Percentiles rank a stretch among this genome's conserved stretches.
These are phyloP conservation scores for Calonectria pseudoreteaudii DNA, from an alignment of 2,329 filamentous ascomycete genomes.

Conservation along the genomic window DNA sequence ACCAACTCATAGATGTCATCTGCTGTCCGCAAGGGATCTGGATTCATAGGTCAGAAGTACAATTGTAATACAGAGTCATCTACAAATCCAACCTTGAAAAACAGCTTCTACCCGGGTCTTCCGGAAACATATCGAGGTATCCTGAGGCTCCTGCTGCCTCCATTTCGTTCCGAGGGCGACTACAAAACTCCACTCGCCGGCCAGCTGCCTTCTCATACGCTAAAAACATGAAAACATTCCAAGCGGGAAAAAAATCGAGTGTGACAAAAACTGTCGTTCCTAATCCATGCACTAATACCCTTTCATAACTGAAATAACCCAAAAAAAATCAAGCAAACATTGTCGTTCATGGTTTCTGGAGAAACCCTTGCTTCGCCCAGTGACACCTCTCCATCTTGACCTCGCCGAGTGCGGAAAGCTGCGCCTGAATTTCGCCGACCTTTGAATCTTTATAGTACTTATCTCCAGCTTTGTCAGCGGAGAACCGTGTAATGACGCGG, in stretches of 20 bases:
- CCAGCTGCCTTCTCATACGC: not conserved
- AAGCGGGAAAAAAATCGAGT: not conserved
- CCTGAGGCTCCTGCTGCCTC: not conserved
- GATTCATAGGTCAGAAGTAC: not conserved
- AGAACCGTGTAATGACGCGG: not conserved
- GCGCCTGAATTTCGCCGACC: not conserved
- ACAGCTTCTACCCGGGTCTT: not conserved
- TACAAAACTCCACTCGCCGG: not conserved
- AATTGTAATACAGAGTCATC: not conserved
- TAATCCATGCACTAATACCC: not conserved
- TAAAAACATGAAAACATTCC: not conserved
- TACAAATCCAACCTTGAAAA: not conserved
- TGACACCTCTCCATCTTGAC: not conserved
- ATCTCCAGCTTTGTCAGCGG: not conserved
- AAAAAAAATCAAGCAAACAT: not conserved
- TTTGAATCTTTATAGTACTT: not conserved
- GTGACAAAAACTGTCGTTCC: not conserved
- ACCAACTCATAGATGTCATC: not conserved
- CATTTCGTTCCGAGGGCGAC: not conserved
- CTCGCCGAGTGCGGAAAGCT: not conserved
- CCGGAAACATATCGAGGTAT: not conserved
- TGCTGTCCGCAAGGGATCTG: not conserved
- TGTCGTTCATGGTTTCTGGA: not conserved
- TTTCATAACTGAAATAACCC: not conserved
- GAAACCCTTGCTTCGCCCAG: constrained; percentile 2